These are phyloP conservation scores for Barbatosphaeria neglecta DNA, from an alignment of 495 filamentous ascomycete genomes.

Conservation along the genomic window DNA sequence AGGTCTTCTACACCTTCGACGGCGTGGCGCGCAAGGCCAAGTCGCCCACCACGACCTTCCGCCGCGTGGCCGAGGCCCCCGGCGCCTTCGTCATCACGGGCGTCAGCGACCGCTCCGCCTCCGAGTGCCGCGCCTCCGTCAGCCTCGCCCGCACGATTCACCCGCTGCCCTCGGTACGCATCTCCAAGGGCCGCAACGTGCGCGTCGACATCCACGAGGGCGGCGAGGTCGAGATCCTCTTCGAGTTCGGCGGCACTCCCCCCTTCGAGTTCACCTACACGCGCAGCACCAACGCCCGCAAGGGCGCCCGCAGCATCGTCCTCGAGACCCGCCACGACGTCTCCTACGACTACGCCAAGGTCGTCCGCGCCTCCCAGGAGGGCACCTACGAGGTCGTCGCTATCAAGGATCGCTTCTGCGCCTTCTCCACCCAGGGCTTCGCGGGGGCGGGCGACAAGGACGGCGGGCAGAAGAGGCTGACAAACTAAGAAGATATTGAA, in stretches of 20 bases:
- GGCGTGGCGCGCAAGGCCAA: constrained; percentile 65
- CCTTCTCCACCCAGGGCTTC: constrained; percentile 55
- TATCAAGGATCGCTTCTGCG: constrained; percentile 85
- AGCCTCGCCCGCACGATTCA: constrained; percentile 73
- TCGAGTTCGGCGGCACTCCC: constrained; percentile 88
- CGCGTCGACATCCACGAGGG: constrained; percentile 93
- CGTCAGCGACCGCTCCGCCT: constrained; percentile 70
- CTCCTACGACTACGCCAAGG: constrained; percentile 67
- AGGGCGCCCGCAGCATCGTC: constrained; percentile 63
- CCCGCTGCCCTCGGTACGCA: constrained; percentile 77
- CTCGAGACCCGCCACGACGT: constrained; percentile 82
- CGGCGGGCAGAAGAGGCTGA: constrained; percentile 14
- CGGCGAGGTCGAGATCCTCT: constrained; percentile 79
- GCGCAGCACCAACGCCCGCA: constrained; percentile 67
- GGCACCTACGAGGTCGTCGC: constrained; percentile 94
- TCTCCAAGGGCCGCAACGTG: constrained; percentile 66
- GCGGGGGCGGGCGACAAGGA: constrained; percentile 37
- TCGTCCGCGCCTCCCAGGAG: constrained; percentile 74
- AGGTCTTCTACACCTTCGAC: constrained; percentile 83
- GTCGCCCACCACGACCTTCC: constrained; percentile 66
- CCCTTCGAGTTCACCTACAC: constrained; percentile 98
- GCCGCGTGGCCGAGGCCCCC: constrained; percentile 79
- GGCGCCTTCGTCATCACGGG: constrained; percentile 81
- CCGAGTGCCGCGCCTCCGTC: constrained; percentile 68
- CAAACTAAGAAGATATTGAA: no score